phyloP scores from a whole-genome alignment of 1,284 basidiomycete species.

The Cryptococcus sp. region DNA sequence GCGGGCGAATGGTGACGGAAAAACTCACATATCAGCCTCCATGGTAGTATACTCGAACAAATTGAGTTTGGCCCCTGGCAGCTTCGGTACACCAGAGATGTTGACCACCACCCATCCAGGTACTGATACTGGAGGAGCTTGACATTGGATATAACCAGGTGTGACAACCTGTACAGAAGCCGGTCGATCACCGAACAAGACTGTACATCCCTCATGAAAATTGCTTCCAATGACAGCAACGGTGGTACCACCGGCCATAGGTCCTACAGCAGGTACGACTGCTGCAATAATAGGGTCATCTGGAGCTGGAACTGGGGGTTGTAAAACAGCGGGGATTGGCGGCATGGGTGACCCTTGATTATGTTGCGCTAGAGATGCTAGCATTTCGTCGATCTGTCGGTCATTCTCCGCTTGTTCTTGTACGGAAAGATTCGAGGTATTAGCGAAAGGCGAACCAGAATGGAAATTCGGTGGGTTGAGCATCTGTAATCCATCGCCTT shows the following conservation, averaged over 20 bases:
- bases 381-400: constrained; percentile 13
- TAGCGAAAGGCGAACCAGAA: constrained; percentile 1
- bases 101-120: constrained; percentile 88
- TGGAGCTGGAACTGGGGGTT: constrained; percentile 8
- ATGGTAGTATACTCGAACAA: constrained; percentile 36
- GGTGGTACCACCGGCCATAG: constrained; percentile 88
- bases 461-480: constrained; percentile 5
- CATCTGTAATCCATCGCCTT: constrained; percentile 6
- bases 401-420: constrained; percentile 11
- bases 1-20: constrained; percentile 2
- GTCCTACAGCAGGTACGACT: constrained; percentile 85
- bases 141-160: constrained; percentile 61
- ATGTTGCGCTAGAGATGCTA: constrained; percentile 8
- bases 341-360: constrained; percentile 4
- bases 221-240: constrained; percentile 89
- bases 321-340: constrained; percentile 1
- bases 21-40: constrained; percentile 38
- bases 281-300: constrained; percentile 45
- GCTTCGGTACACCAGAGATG: constrained; percentile 55
- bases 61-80: constrained; percentile 21
- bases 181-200: constrained; percentile 79
- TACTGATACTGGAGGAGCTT: constrained; percentile 75
- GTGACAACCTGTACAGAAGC: constrained; percentile 51
- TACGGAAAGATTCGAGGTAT: constrained; percentile 8
- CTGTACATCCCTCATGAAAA: constrained; percentile 61